Base-by-base conservation (phyloP, 1,284 basidiomycete species). In the Naganishia sp. region DNA sequence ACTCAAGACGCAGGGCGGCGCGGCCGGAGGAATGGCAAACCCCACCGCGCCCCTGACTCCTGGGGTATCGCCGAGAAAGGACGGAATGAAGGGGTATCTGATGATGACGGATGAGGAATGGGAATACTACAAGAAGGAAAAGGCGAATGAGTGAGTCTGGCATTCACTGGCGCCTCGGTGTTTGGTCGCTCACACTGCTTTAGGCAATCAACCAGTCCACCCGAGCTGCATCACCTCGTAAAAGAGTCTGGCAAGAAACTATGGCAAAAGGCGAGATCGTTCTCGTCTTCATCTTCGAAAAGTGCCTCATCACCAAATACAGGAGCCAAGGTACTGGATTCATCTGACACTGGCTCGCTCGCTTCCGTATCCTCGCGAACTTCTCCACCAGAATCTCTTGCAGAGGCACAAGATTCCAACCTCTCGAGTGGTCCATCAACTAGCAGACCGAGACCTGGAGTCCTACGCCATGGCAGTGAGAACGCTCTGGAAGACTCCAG, bases 51-150 rank as follows among this genome's bases (percentile, higher is more conserved):
- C 25, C 10, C 10, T 25, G n/a, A 53, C 18, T 41, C 32, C 32
- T 6, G 57, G 46, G 10, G 47, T 25, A 6, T 13, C 21, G n/a
- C 57, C 57, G 47, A 61, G 47, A 50, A 61, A 50, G 28, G 47
- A 61, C 15, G 53, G 52, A 35, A 53, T 49, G 45, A 42, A 46
- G 32, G 61, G 63, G 31, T 50, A 58, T 28, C 67, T 79, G 53
- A 69, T 73, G 60, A 77, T 79, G 76, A 76, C 71, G 4, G 77
- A 79, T 69, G 73, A 68, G 31, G 74, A 79, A 51, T 79, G 77
- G 77, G 76, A 75, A 58, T 71, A 69, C 32, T 78, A 79, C 69
- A 75, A 76, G 68, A 69, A 66, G 32, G 67, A 73, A 56, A 75
- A 72, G 66, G 69, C 70, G 28, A 56, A 65, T 23, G 65, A 72